Evolutionary conservation across 2,329 filamentous ascomycete species (phyloP), one percentile per base, ranked within the genome.

Genomic region (Ascochyta viciae-villosae): DNA sequence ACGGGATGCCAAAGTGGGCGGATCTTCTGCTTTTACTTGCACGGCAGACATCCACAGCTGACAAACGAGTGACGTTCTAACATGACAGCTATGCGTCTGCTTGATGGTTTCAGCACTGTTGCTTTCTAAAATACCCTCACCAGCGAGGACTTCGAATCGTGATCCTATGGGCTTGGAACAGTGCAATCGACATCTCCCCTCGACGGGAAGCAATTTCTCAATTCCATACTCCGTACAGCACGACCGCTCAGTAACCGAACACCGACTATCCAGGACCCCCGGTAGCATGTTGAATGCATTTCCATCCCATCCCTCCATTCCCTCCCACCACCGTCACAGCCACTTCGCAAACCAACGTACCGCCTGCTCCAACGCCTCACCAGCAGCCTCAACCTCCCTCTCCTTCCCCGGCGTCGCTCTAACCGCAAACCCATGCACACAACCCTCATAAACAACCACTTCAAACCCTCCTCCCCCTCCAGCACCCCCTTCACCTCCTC

Each of bases 371-470:
- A 63, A 61, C 19, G 68, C 66, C 34, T 61, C 63, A 38, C 67
- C 68, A 6, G 66, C 64, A 16, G 55, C 63, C 9, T 57, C 45
- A 3, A 34, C 60, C 31, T 67, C 64, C 35, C 23, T 51, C 35
- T 64, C 51, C 54, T 49, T 57, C 16, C 58, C 65, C 1, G 64
- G 62, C 39, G 50, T 63, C 29, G 63, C 63, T 35, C 68, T 55
- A 1, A 68, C 67, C 6, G 67, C 64, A 60, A 70, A 70, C 1
- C 68, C 68, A 62, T 70, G 68, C 6, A 13, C 50, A 33, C 53
- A 57, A 4, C 47, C 61, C 55, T 65, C 54, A 42, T 65, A 71
- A 6, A 53, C 55, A 39, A 40, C 64, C 38, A 70, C 35, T 52
- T 68, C 50, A 54, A 62, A 63, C n/a, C 52, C 3, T 51, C 57